Evolutionary conservation across 768 basidiomycete species (phyloP), one percentile per base, ranked within the genome.

Genomic region (Filobasidium wieringae): DNA sequence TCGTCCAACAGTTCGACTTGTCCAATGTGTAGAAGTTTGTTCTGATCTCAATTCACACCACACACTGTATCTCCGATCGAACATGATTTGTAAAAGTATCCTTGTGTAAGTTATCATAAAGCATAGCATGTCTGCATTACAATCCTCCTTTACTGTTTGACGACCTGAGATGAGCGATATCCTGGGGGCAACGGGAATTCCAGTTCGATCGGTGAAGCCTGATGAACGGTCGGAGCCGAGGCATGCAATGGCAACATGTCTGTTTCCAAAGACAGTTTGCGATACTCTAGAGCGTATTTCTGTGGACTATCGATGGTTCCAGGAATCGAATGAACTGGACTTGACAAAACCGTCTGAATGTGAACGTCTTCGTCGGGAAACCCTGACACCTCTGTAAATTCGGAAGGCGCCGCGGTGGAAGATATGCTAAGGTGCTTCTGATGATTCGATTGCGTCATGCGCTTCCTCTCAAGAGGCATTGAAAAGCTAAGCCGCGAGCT

Each of bases 1-100:
- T 64, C 65, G 40, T 67, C 67, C 12, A 88, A 92, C 76, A 86
- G 87, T 2, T 88, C 87, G 7, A 87, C 84, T 55, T 96, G 91
- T 72, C 91, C 91, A 11, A 74, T 96, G 50, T 96, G 91, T 72
- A 81, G 91, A 27, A 50, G 56, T 14, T 29, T 57, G 26, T 57
- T 57, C 36, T 57, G 24, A 40, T 9, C 11, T 15, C 17, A 6
- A 29, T 26, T n/a, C n/a, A n/a, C n/a, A n/a, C n/a, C 22, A 22
- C 37, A 40, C 29, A 26, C 51, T 53, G 51, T 53, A 36, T 26
- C 31, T 12, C n/a, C 31, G 41, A n/a, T 19, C 41, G 27, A n/a
- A 19, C 7, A 43, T 43, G 9, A n/a, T 43, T n/a, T n/a, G n/a
- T n/a, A n/a, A n/a, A n/a, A n/a, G n/a, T n/a, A n/a, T n/a, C n/a